Conservation (phyloP, 2,329 filamentous ascomycete species). For the Aspergillus uvarum region DNA sequence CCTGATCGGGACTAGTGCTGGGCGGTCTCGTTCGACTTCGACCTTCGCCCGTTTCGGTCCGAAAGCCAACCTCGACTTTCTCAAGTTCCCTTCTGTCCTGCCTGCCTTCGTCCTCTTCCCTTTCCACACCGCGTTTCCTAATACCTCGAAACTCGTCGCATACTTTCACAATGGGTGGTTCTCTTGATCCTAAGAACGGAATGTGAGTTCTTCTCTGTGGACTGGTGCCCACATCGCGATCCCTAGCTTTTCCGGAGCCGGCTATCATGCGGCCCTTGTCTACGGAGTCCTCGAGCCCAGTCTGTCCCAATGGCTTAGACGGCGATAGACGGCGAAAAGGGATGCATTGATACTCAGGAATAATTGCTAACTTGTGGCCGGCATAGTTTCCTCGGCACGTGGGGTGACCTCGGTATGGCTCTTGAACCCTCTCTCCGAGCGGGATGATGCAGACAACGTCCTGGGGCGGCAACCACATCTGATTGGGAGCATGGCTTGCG, state of each 20-base stretch:
- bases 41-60: slow-evolving; percentile 35
- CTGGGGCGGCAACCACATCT: background rate
- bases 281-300: background rate
- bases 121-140: slow-evolving; percentile 13
- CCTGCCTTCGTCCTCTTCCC: slow-evolving; percentile 13
- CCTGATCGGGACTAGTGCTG: slow-evolving; percentile 39
- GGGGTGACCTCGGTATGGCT: slow-evolving; percentile 72
- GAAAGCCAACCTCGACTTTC: slow-evolving; percentile 28
- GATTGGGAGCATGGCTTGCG: background rate
- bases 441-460: background rate
- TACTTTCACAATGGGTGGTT: slow-evolving; percentile 39
- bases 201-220: slow-evolving; percentile 36
- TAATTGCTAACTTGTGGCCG: slow-evolving; percentile 26
- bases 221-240: slow-evolving; percentile 1
- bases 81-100: slow-evolving; percentile 16
- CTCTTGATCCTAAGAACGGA: slow-evolving; percentile 45
- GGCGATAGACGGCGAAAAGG: background rate
- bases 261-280: slow-evolving; percentile 12
- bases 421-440: slow-evolving; percentile 13
- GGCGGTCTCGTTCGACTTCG: slow-evolving; percentile 20
- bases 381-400: slow-evolving; percentile 68
- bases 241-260: slow-evolving; percentile 10
- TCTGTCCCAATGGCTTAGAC: background rate
- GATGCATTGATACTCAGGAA: background rate
- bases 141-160: slow-evolving; percentile 13